phyloP scores from a whole-genome alignment of 108 stramenopile genomes.

The Nitzschia sp. region DNA sequence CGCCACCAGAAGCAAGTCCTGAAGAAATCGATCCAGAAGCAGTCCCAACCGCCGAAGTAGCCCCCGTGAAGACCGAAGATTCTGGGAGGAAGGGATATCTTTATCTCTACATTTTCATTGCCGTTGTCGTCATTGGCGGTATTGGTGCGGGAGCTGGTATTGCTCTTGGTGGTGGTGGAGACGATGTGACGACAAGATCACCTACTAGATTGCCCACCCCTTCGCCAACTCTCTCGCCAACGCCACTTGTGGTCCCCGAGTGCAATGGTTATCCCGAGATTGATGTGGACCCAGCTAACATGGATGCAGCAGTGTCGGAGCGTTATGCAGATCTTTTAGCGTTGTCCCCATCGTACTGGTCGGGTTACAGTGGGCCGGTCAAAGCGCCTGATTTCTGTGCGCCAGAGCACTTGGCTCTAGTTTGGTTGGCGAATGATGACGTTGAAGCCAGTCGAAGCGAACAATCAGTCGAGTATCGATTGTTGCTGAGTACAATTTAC shows the following conservation, averaged over 20 bases:
- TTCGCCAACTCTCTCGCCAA: neutral
- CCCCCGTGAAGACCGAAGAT: neutral
- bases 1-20: neutral
- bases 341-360: neutral
- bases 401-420: neutral
- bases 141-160: neutral
- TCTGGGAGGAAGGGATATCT: neutral
- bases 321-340: neutral
- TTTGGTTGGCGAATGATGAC: neutral
- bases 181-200: neutral
- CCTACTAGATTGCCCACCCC: neutral
- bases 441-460: neutral
- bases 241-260: neutral
- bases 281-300: neutral
- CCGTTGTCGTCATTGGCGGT: neutral
- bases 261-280: conserved; percentile 1
- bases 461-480: neutral
- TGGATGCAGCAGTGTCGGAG: neutral
- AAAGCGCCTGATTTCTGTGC: neutral
- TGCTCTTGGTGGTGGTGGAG: neutral
- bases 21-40: neutral
- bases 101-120: neutral
- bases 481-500: neutral
- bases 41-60: neutral
- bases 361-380: neutral